Evolutionary conservation across 768 basidiomycete species (phyloP), one percentile per base, ranked within the genome.

Genomic region (Boletus rubescentipes): DNA sequence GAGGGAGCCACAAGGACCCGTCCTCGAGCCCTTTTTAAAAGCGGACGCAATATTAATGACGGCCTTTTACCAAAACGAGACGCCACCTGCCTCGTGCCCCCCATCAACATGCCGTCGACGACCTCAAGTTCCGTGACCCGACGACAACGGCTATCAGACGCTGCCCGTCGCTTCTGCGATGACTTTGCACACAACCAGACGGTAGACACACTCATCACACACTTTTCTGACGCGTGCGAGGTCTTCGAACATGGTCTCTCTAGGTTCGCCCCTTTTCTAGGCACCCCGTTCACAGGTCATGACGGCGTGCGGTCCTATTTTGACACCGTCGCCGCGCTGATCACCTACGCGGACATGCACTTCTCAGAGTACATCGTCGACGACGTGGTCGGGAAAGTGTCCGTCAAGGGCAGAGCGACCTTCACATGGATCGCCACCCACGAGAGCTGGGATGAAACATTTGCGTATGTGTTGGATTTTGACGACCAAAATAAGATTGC

Each of bases 401-500:
- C 75, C 16, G 75, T 79, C 50, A 82, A 77, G 62, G 86, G 84
- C 7, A 66, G 54, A 46, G 84, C 79, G 11, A 73, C 53, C 20
- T 87, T 86, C 66, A 81, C 76, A 2, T 86, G 86, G 85, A 64
- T 61, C 51, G 68, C 73, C 55, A 81, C 80, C 5, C 61, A 65
- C 40, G 72, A 85, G 63, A 75, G 73, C 44, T 87, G 86, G 85
- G 69, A 81, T 26, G 86, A 87, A 71, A 76, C 73, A 15, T 87
- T 87, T 60, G 68, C 73, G 9, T 86, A 86, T 59, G 72, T 79
- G 16, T 66, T 87, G 56, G 81, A 82, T 63, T 86, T 86, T 62
- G 84, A 85, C 50, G 73, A 80, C 21, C 75, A 77, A 29, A 62
- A 69, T 50, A 85, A 80, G 67, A 72, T 87, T n/a, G 72, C 72